Conservation (phyloP, 2,329 filamentous ascomycete genomes). For the Passalora sequoiae region DNA sequence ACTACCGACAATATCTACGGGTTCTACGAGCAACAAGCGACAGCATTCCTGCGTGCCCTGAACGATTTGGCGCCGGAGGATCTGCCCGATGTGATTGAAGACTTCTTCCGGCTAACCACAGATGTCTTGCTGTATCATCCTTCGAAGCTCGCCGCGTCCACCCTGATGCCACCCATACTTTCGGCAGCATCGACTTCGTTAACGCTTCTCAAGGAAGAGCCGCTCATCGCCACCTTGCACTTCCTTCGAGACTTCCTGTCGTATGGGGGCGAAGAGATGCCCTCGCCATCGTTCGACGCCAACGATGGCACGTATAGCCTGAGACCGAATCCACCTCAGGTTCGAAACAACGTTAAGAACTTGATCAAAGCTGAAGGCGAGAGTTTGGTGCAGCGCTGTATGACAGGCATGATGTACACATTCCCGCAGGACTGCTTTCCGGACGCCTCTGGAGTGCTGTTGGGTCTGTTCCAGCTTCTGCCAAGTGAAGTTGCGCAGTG, state of each 20-base stretch:
- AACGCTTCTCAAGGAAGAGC: slow-evolving; percentile 84
- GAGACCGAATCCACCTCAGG: slow-evolving; percentile 59
- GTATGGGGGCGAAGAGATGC: slow-evolving; percentile 71
- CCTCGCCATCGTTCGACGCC: slow-evolving; percentile 56
- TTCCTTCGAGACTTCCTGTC: slow-evolving; percentile 87
- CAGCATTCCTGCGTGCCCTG: slow-evolving; percentile 81
- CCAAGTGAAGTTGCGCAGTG: slow-evolving; percentile 73
- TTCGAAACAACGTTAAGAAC: slow-evolving; percentile 67
- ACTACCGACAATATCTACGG: slow-evolving; percentile 84
- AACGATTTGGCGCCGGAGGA: slow-evolving; percentile 75
- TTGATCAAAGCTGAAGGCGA: slow-evolving; percentile 65
- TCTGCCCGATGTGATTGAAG: slow-evolving; percentile 82
- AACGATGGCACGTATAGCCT: slow-evolving; percentile 39
- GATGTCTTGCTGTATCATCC: slow-evolving; percentile 94
- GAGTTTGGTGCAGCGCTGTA: slow-evolving; percentile 74
- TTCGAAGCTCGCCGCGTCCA: slow-evolving; percentile 71
- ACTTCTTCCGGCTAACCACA: slow-evolving; percentile 89
- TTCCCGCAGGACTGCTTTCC: slow-evolving; percentile 95
- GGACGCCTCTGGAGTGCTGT: slow-evolving; percentile 86
- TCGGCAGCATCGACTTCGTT: slow-evolving; percentile 82
- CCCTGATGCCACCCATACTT: slow-evolving; percentile 75
- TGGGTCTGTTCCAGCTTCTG: slow-evolving; percentile 81
- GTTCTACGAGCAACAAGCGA: slow-evolving; percentile 92
- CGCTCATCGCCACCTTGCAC: slow-evolving; percentile 83
- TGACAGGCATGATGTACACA: slow-evolving; percentile 99